Evolutionary conservation across 2,329 filamentous ascomycete species (phyloP).

Genomic region (Akanthomyces lecanii): DNA sequence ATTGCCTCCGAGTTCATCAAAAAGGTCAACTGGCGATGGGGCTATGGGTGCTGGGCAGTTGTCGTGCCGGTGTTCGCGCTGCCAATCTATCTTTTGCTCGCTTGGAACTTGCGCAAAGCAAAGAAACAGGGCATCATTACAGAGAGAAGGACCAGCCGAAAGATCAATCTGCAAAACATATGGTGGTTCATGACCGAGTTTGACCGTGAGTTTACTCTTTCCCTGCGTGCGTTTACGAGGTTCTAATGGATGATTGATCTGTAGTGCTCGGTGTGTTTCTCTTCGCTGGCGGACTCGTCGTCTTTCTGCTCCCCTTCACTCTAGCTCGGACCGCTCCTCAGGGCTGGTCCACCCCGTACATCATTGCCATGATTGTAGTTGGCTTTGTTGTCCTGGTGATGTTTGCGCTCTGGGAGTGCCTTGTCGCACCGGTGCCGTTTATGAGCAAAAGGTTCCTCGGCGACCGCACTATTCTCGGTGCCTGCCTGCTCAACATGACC

Average conservation of each 20-base stretch:
- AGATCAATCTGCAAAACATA: background rate
- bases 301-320: conserved; percentile 60
- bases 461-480: conserved; percentile 49
- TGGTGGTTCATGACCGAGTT: conserved; percentile 1
- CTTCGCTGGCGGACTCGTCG: conserved; percentile 52
- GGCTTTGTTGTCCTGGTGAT: conserved; percentile 53
- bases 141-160: background rate
- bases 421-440: conserved; percentile 53
- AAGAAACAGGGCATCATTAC: conserved; percentile 1
- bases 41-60: conserved; percentile 57
- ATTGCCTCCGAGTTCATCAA: conserved; percentile 18
- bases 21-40: conserved; percentile 36
- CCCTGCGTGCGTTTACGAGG: background rate
- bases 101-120: conserved; percentile 1
- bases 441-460: conserved; percentile 48
- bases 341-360: conserved; percentile 49
- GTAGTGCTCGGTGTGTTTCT: conserved; percentile 50
- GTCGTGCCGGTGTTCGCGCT: conserved; percentile 49
- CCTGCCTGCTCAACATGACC: conserved; percentile 41
- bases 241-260: background rate
- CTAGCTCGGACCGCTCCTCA: conserved; percentile 33
- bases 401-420: conserved; percentile 56
- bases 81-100: conserved; percentile 49
- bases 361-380: conserved; percentile 58
- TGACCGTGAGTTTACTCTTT: background rate